Percentiles rank a stretch among this genome's conserved stretches.
Evolutionary conservation across 768 basidiomycete species (phyloP).

Genomic region (Calvatia gigantea): DNA sequence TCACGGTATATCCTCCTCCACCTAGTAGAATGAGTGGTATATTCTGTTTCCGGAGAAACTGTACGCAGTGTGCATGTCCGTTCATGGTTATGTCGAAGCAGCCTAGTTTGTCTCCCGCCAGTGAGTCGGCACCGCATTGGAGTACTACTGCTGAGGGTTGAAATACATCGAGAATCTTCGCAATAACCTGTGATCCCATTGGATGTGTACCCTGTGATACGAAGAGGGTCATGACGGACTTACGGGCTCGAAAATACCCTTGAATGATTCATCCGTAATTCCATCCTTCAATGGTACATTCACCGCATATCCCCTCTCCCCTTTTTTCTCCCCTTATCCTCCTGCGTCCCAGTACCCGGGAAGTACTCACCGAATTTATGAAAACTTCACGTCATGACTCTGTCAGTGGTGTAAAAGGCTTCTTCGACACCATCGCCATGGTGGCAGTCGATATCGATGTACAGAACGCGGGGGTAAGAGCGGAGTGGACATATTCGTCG

Average conservation of each 20-base stretch:
- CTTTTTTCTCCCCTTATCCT: constrained; percentile 79
- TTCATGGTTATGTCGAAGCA: constrained; percentile 96
- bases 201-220: not conserved
- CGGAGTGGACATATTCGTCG: constrained; percentile 95
- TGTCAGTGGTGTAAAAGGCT: constrained; percentile 95
- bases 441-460: constrained; percentile 98
- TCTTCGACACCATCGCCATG: constrained; percentile 99
- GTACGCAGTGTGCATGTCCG: constrained; percentile 90
- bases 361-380: constrained; percentile 98
- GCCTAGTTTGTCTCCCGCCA: constrained; percentile 93
- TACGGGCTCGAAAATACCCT: constrained; percentile 90
- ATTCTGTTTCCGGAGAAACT: constrained; percentile 77
- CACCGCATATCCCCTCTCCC: constrained; percentile 86
- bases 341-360: constrained; percentile 82
- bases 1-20: constrained; percentile 95
- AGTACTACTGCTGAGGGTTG: constrained; percentile 85
- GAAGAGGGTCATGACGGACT: constrained; percentile 25
- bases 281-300: constrained; percentile 96
- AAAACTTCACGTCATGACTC: constrained; percentile 96
- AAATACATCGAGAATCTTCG: constrained; percentile 83
- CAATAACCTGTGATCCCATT: constrained; percentile 55
- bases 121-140: constrained; percentile 95
- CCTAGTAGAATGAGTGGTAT: constrained; percentile 90
- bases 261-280: constrained; percentile 85
- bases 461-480: constrained; percentile 81